Percentiles rank a stretch among this genome's conserved stretches.
Evolutionary conservation across 352 stramenopile genomes (phyloP).

Genomic region (Phytophthora pini): DNA sequence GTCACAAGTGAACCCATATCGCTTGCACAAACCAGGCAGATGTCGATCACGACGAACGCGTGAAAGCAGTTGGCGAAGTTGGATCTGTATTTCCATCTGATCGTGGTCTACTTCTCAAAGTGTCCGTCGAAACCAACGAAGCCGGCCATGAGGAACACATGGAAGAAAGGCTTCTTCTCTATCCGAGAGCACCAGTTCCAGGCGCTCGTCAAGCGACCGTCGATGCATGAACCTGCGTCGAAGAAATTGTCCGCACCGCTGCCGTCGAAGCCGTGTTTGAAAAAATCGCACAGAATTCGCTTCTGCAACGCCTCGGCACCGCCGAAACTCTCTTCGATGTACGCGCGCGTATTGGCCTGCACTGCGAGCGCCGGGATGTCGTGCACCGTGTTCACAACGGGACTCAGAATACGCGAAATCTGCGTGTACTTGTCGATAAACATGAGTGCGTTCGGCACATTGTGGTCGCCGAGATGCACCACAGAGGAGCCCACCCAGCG

Average conservation of each 20-base stretch:
- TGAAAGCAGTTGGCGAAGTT: conserved; percentile 21
- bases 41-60: conserved; percentile 10
- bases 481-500: conserved; percentile 90
- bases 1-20: conserved; percentile 20
- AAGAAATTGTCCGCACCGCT: conserved; percentile 91
- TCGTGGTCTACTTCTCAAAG: conserved; percentile 79
- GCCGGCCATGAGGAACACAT: conserved; percentile 92
- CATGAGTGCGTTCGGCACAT: conserved; percentile 95
- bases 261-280: conserved; percentile 94
- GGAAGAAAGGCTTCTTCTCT: conserved; percentile 92
- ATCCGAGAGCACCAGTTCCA: conserved; percentile 95
- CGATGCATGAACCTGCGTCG: conserved; percentile 88
- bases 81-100: conserved; percentile 33
- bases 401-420: conserved; percentile 73
- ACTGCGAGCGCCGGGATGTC: conserved; percentile 51
- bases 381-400: conserved; percentile 65
- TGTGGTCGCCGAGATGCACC: conserved; percentile 95
- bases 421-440: conserved; percentile 98
- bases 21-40: conserved; percentile 17
- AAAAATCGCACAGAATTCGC: conserved; percentile 91
- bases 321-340: conserved; percentile 83
- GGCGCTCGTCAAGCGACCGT: conserved; percentile 90
- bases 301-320: conserved; percentile 74
- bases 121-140: conserved; percentile 94
- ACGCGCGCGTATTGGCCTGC: conserved; percentile 56